These are phyloP conservation scores for Echites panduratus DNA, from an alignment of 257 asterid genomes.

Conservation along the genomic window DNA sequence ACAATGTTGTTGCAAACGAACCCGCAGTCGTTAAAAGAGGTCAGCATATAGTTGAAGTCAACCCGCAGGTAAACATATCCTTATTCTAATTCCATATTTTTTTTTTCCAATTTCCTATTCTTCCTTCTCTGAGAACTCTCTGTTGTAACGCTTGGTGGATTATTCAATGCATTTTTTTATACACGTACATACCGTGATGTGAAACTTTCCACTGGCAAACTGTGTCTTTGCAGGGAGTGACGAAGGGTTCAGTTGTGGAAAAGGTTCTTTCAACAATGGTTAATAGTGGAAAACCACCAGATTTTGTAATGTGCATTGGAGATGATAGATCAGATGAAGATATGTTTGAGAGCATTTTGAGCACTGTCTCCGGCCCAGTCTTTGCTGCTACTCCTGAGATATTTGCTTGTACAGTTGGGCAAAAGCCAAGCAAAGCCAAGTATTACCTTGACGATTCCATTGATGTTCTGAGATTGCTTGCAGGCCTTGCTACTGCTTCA, in stretches of 20 bases:
- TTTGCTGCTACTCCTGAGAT: conserved; percentile 51
- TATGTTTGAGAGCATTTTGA: conserved; percentile 81
- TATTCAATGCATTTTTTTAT: neutral
- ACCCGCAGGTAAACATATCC: conserved; percentile 65
- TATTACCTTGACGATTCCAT: conserved; percentile 76
- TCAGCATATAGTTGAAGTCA: conserved; percentile 87
- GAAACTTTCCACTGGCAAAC: conserved; percentile 9
- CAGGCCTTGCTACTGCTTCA: conserved; percentile 58
- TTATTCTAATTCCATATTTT: neutral
- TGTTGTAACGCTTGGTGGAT: neutral
- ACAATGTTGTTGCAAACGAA: conserved; percentile 80
- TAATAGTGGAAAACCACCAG: conserved; percentile 47
- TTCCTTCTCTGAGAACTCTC: neutral
- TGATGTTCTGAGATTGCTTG: conserved; percentile 66
- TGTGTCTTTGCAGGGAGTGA: conserved; percentile 63
- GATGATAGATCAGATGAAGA: conserved; percentile 90
- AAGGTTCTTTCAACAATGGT: conserved; percentile 58
- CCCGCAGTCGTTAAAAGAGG: conserved; percentile 91
- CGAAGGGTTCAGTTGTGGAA: conserved; percentile 71
- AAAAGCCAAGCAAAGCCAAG: conserved; percentile 92
- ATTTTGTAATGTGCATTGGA: conserved; percentile 78
- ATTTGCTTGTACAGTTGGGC: conserved; percentile 92
- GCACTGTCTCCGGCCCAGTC: conserved; percentile 34
- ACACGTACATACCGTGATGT: neutral
- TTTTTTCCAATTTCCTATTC: neutral